Conservation (phyloP, 2,329 filamentous ascomycete species). For the Aureobasidium sp. region DNA sequence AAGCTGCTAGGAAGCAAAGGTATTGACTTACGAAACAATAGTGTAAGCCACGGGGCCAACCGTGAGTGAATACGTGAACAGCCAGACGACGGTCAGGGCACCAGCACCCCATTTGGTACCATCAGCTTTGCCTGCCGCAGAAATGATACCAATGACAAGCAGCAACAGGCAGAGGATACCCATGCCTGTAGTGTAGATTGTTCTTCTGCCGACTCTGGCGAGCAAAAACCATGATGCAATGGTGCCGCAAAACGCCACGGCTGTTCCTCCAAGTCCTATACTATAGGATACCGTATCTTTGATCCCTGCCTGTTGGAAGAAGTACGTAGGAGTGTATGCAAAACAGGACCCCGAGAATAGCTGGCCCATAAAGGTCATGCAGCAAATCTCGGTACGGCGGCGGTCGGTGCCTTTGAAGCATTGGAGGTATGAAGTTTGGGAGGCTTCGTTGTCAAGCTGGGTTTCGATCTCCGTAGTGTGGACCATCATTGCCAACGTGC, state of each 20-base stretch:
- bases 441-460: slow-evolving; percentile 1
- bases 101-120: slow-evolving; percentile 37
- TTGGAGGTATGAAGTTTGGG: slow-evolving; percentile 34
- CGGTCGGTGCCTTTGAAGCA: slow-evolving; percentile 39
- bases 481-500: slow-evolving; percentile 31
- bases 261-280: slow-evolving; percentile 33
- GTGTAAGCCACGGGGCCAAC: slow-evolving; percentile 36
- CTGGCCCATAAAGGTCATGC: slow-evolving; percentile 39
- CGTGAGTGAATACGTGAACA: slow-evolving; percentile 32
- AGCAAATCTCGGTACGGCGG: slow-evolving; percentile 38
- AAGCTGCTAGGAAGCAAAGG: no score
- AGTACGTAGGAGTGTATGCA: slow-evolving; percentile 30
- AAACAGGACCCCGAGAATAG: slow-evolving; percentile 37
- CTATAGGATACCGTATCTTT: slow-evolving; percentile 33
- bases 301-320: slow-evolving; percentile 41
- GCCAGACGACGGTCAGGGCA: slow-evolving; percentile 31
- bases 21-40: no score
- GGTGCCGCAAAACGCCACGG: slow-evolving; percentile 38
- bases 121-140: slow-evolving; percentile 31
- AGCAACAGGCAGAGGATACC: background rate
- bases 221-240: slow-evolving; percentile 38
- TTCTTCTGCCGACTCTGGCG: slow-evolving; percentile 33
- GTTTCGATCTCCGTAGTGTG: slow-evolving; percentile 33
- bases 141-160: slow-evolving; percentile 32
- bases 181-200: slow-evolving; percentile 31